A percentile compares a stretch with the other conserved stretches of the same genome.
phyloP scores from a whole-genome alignment of 192 early-diverging fungal genomes.

The Allomyces macrogynus region DNA sequence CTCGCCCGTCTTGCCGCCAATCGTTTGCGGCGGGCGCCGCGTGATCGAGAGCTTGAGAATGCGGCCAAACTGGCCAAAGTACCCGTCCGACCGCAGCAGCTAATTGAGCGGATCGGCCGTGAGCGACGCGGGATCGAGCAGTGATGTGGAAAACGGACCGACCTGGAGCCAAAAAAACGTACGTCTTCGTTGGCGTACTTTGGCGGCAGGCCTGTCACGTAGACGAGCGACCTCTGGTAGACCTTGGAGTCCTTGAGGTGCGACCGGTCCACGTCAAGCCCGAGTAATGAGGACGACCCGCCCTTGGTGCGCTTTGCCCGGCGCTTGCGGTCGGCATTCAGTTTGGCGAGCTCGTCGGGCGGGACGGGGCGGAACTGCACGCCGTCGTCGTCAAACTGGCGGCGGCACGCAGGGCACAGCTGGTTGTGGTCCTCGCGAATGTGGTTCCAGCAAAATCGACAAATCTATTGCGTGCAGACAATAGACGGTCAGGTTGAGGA shows the following conservation, averaged over 20 bases:
- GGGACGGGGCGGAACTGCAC: conserved; percentile 47
- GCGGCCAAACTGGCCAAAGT: conserved; percentile 97
- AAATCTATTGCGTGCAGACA: conserved; percentile 43
- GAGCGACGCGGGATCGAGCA: too few species aligned
- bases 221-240: conserved; percentile 92
- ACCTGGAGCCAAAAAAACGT: too few species aligned
- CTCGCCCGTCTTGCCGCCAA: conserved; percentile 17
- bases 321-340: background rate
- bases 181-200: conserved; percentile 69
- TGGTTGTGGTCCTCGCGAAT: conserved; percentile 86
- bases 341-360: conserved; percentile 1
- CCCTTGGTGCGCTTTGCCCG: background rate
- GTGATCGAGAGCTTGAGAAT: conserved; percentile 87
- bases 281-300: background rate
- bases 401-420: conserved; percentile 84
- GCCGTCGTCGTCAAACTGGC: conserved; percentile 72
- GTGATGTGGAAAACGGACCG: too few species aligned
- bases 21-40: conserved; percentile 23
- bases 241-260: conserved; percentile 75
- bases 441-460: conserved; percentile 96
- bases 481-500: too few species aligned
- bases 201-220: conserved; percentile 79
- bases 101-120: too few species aligned
- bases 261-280: background rate
- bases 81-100: conserved; percentile 65